phyloP scores from a whole-genome alignment of 2,329 filamentous ascomycete species.

The Aspergillus pseudoviridinutans region DNA sequence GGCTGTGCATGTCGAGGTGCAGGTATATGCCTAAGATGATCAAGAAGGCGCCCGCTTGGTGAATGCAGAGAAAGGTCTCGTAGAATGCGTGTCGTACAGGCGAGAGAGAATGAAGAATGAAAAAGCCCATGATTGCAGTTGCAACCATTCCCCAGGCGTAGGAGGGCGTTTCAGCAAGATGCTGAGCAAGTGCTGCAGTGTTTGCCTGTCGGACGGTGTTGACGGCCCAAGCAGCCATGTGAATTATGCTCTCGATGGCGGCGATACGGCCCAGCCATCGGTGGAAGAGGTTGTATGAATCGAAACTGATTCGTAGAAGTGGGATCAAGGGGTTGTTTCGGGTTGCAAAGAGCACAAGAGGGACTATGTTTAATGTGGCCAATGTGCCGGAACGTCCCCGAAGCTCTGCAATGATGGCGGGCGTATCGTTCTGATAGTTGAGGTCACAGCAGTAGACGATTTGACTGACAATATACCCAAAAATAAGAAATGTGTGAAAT shows the following conservation, averaged over 20 bases:
- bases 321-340: constrained; percentile 90
- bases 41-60: constrained; percentile 42
- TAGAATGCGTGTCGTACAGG: constrained; percentile 45
- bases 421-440: constrained; percentile 41
- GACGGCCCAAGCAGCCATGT: constrained; percentile 72
- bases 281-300: constrained; percentile 90
- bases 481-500: constrained; percentile 68
- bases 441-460: constrained; percentile 63
- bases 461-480: constrained; percentile 66
- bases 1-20: constrained; percentile 39
- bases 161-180: constrained; percentile 37
- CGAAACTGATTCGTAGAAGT: constrained; percentile 82
- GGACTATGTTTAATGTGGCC: constrained; percentile 84
- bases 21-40: constrained; percentile 44
- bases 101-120: constrained; percentile 43
- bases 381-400: constrained; percentile 82
- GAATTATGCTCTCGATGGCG: constrained; percentile 64
- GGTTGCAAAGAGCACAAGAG: constrained; percentile 80
- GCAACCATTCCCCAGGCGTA: constrained; percentile 46
- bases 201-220: constrained; percentile 52
- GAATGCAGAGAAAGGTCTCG: constrained; percentile 46
- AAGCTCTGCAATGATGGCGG: constrained; percentile 70
- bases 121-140: constrained; percentile 36
- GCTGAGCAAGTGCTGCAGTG: constrained; percentile 22
- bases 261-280: constrained; percentile 77